These are phyloP conservation scores for Blastocystis sp. DNA, from an alignment of 352 stramenopile genomes.

Conservation along the genomic window DNA sequence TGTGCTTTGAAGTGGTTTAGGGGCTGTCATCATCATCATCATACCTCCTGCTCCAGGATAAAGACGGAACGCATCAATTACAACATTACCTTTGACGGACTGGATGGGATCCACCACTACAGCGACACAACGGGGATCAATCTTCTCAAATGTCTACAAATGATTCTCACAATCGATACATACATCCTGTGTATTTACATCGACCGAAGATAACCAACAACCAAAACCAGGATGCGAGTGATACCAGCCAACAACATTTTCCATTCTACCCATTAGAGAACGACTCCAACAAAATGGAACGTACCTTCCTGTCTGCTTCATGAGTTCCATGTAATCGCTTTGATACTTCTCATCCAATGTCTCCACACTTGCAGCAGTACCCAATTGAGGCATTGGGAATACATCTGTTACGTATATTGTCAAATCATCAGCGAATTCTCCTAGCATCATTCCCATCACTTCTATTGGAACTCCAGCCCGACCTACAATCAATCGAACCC, in stretches of 20 bases:
- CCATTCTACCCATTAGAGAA: conserved; percentile 66
- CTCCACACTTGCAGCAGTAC: conserved; percentile 85
- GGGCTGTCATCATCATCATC: not conserved
- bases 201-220: conserved; percentile 96
- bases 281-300: not conserved
- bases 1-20: conserved; percentile 50
- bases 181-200: conserved; percentile 96
- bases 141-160: conserved; percentile 85
- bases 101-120: conserved; percentile 99
- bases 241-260: conserved; percentile 95
- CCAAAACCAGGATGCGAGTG: conserved; percentile 97
- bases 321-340: conserved; percentile 98
- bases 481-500: conserved; percentile 60
- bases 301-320: conserved; percentile 87
- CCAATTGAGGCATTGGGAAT: conserved; percentile 96
- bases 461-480: conserved; percentile 98
- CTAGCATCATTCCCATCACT: conserved; percentile 99
- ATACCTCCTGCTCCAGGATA: not conserved
- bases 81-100: conserved; percentile 94
- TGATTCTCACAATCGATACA: not conserved
- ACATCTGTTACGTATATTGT: conserved; percentile 99
- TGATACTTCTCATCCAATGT: conserved; percentile 98
- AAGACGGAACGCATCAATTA: conserved; percentile 95
- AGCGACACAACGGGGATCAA: conserved; percentile 90
- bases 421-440: conserved; percentile 98